Evolutionary conservation across 495 filamentous ascomycete species (phyloP).

Genomic region (Hypoxylon subgilvum): DNA sequence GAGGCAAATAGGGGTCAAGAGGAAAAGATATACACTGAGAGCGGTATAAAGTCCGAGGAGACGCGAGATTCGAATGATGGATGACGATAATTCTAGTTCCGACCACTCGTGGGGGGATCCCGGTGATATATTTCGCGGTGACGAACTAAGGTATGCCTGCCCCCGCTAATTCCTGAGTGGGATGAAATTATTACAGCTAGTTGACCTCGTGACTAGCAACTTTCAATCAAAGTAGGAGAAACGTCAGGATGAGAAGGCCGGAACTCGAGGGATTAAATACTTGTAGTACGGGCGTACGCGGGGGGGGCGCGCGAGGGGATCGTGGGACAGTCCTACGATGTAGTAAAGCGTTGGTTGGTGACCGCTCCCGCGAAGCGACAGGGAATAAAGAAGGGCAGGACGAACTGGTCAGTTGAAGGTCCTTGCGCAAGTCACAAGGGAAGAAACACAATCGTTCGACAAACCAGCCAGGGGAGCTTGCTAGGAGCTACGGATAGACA

Average conservation of each 20-base stretch:
- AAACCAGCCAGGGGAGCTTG: no score
- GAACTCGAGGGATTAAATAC: constrained; percentile 31
- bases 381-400: constrained; percentile 20
- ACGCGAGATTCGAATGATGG: constrained; percentile 11
- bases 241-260: background rate
- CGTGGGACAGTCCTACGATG: constrained; percentile 25
- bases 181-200: background rate
- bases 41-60: constrained; percentile 10
- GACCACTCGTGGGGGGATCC: constrained; percentile 14
- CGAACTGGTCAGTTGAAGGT: constrained; percentile 20
- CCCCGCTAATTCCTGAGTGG: constrained; percentile 4
- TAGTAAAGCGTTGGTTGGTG: constrained; percentile 15
- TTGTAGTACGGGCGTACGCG: constrained; percentile 14
- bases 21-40: constrained; percentile 27
- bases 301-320: constrained; percentile 25
- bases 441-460: background rate
- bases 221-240: background rate
- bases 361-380: constrained; percentile 23
- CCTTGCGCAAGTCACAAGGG: constrained; percentile 33
- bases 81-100: background rate
- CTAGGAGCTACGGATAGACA: constrained; percentile 1
- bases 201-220: constrained; percentile 3
- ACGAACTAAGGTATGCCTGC: no score
- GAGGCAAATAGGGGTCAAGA: constrained; percentile 10
- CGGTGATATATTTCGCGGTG: constrained; percentile 24